Base-by-base conservation (phyloP, 768 basidiomycete species). In the Mycena rebaudengoi region DNA sequence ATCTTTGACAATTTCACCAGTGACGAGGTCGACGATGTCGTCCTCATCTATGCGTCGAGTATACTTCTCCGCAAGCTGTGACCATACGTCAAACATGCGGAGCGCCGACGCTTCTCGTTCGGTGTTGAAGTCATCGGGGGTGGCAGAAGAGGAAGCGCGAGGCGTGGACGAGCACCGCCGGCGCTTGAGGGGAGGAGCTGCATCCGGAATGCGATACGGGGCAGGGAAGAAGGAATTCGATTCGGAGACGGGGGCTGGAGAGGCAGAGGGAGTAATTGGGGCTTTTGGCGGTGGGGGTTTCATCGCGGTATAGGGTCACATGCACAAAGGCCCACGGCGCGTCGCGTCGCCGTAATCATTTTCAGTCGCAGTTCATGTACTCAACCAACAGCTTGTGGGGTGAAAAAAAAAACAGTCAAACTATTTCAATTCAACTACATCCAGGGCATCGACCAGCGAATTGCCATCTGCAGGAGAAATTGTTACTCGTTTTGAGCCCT, bases 11-110 rank as follows among this genome's bases (percentile, higher is more conserved):
- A 94, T 80, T 63, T 84, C 74, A 12, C 82, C 84, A 12, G 86
- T 87, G 56, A 80, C 77, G 3, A 95, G 77, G 70, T 94, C 89
- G 30, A 94, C 80, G 45, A 94, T 88, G 73, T 95, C 92, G 74
- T 94, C 92, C 70, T 94, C 88, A 67, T 91, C 90, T 37, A 92
- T 76, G 43, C 83, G 82, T 51, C 85, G 82, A 32, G 84, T 82
- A 71, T 93, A 90, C 25, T 90, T 85, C 48, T 89, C 86, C 4
- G 85, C 91, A 4, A 94, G 85, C 52, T 85, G 80, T 26, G 85
- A 80, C 92, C 92, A 93, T 14, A 85, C 78, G 67, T 85, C 83
- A 23, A 86, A 76, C 35, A 93, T 78, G 3, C 88, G 87, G 67
- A 80, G 75, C 5, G 82, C 80, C 0, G 86, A 86, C 8, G 84